phyloP scores from a whole-genome alignment of 176 grass and related monocot genomes.

The Eleusine coracana region DNA sequence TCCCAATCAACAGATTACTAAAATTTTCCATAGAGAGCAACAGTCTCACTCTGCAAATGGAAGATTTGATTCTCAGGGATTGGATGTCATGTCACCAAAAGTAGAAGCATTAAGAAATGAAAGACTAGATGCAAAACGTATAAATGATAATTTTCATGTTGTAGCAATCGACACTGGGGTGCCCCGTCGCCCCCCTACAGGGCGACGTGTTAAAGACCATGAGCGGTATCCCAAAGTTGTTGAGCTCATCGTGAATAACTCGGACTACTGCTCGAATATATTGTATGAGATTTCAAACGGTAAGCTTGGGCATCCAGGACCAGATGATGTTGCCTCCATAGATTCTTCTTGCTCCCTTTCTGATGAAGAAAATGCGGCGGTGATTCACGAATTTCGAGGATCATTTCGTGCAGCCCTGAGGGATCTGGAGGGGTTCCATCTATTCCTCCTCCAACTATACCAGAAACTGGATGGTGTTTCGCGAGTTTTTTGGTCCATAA shows the following conservation, averaged over 20 bases:
- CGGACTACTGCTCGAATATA: constrained; percentile 66
- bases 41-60: constrained; percentile 55
- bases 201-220: constrained; percentile 85
- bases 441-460: constrained; percentile 91
- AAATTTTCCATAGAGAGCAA: constrained; percentile 52
- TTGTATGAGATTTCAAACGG: constrained; percentile 83
- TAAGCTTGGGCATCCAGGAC: constrained; percentile 66
- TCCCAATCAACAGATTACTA: constrained; percentile 48
- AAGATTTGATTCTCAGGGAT: constrained; percentile 41
- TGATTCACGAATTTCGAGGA: constrained; percentile 85
- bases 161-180: constrained; percentile 92
- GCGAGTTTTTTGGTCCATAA: constrained; percentile 74
- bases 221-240: constrained; percentile 88
- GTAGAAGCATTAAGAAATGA: constrained; percentile 40
- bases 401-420: constrained; percentile 90
- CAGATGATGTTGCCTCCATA: constrained; percentile 44
- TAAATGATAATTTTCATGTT: constrained; percentile 47
- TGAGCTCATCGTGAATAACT: constrained; percentile 79
- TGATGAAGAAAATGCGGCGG: constrained; percentile 54
- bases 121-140: constrained; percentile 26
- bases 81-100: constrained; percentile 38
- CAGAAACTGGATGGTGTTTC: constrained; percentile 87
- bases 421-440: constrained; percentile 84
- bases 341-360: constrained; percentile 54
- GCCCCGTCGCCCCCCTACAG: constrained; percentile 75